phyloP scores from a whole-genome alignment of 23 red algal genomes.

The Chondrus crispus region DNA sequence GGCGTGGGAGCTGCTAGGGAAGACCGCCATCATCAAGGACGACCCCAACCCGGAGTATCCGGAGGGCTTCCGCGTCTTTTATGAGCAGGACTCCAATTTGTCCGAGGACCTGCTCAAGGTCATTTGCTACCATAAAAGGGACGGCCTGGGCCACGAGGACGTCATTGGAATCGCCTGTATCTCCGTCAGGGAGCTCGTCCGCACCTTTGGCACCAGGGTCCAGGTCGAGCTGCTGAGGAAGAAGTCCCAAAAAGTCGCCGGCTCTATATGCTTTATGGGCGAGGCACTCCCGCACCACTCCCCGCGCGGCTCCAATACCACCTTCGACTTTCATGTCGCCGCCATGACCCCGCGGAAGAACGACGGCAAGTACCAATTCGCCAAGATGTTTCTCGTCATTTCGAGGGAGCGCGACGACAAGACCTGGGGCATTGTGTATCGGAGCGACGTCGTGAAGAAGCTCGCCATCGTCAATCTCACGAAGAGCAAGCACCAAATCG shows the following conservation, averaged over 20 bases:
- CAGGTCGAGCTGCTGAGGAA: not conserved
- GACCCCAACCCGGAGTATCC: not conserved
- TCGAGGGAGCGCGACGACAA: not conserved
- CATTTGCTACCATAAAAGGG: slow-evolving; percentile 16
- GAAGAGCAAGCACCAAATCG: not conserved
- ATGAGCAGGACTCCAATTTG: not conserved
- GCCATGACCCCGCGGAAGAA: not conserved
- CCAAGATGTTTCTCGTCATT: slow-evolving; percentile 1
- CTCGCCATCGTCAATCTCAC: not conserved
- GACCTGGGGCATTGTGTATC: not conserved
- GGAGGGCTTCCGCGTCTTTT: not conserved
- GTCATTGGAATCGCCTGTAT: not conserved
- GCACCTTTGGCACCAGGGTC: not conserved
- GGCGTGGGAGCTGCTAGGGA: not conserved
- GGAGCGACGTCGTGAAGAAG: not conserved
- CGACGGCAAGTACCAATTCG: not conserved
- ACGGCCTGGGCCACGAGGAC: not conserved
- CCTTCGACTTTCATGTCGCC: not conserved
- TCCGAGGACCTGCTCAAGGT: not conserved
- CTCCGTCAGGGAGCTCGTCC: slow-evolving; percentile 2
- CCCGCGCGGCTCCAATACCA: not conserved
- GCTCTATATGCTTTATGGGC: not conserved
- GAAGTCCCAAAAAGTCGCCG: not conserved
- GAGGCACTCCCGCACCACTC: not conserved
- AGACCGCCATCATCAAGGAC: not conserved